These are phyloP conservation scores for Ligustrum vulgare DNA, from an alignment of 257 asterid species.

Conservation along the genomic window DNA sequence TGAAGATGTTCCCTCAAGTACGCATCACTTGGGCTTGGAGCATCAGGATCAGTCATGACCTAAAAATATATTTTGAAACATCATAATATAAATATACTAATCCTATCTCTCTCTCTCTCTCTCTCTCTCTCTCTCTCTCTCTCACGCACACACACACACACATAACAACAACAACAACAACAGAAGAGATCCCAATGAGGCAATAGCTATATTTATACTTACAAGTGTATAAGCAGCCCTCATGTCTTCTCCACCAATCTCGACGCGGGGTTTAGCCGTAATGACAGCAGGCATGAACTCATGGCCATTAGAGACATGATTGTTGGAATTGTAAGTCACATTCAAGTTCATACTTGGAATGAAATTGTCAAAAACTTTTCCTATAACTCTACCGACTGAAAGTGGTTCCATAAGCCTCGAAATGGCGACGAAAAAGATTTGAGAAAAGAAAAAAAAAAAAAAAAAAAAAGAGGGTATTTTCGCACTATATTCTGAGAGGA, in stretches of 20 bases:
- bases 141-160: slow-evolving; percentile 19
- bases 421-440: slow-evolving; percentile 3
- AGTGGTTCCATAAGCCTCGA: slow-evolving; percentile 57
- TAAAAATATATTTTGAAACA: slow-evolving; percentile 32
- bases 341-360: slow-evolving; percentile 57
- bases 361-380: slow-evolving; percentile 78
- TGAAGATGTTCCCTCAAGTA: slow-evolving; percentile 86
- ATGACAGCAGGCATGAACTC: slow-evolving; percentile 75
- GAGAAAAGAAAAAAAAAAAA: not conserved
- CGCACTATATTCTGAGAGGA: not conserved
- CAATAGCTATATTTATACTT: slow-evolving; percentile 23
- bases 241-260: slow-evolving; percentile 88
- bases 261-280: slow-evolving; percentile 62
- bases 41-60: slow-evolving; percentile 96
- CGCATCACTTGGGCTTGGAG: slow-evolving; percentile 92
- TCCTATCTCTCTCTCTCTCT: slow-evolving; percentile 24
- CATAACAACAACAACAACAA: no score
- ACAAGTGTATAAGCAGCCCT: slow-evolving; percentile 87
- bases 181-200: not conserved
- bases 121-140: no score
- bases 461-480: not conserved
- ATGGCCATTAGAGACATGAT: slow-evolving; percentile 70
- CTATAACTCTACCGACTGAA: slow-evolving; percentile 67
- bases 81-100: not conserved
- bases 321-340: slow-evolving; percentile 49